Evolutionary conservation across 768 basidiomycete species (phyloP).

Genomic region (Psilocybe tampanensis): DNA sequence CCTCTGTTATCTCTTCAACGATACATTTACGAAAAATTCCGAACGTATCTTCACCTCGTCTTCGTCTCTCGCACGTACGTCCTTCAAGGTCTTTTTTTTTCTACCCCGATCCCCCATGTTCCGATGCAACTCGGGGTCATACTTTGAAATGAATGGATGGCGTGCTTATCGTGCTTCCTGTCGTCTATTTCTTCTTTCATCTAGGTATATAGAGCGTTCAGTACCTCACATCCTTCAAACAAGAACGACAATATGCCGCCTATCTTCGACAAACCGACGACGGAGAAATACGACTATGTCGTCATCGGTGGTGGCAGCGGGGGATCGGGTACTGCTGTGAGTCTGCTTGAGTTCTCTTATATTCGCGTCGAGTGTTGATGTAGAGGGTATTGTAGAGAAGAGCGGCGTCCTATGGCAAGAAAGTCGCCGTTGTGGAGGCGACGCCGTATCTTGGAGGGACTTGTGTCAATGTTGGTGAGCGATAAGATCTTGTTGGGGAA

Average conservation of each 20-base stretch:
- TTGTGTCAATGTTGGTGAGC: conserved; percentile 95
- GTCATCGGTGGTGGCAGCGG: conserved; percentile 94
- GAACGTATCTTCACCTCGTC: conserved; percentile 4
- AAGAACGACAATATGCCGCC: conserved; percentile 72
- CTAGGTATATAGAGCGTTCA: conserved; percentile 40
- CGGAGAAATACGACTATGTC: conserved; percentile 79
- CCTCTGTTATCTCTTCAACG: not conserved
- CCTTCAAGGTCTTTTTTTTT: not conserved
- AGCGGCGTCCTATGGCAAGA: conserved; percentile 90
- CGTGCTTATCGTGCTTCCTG: not conserved
- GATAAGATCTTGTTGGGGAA: not conserved
- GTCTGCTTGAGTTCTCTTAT: conserved; percentile 25
- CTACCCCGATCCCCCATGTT: not conserved
- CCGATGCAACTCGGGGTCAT: not conserved
- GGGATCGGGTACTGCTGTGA: conserved; percentile 84
- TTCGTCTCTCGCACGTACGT: conserved; percentile 25
- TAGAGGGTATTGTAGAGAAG: conserved; percentile 61
- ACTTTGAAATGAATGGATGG: not conserved
- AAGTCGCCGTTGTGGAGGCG: conserved; percentile 87
- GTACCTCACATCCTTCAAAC: conserved; percentile 19
- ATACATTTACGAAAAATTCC: conserved; percentile 3
- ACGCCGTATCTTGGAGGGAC: conserved; percentile 84
- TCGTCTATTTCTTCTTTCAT: not conserved
- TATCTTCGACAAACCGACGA: conserved; percentile 58
- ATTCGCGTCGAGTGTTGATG: not conserved